A percentile compares a stretch with the other conserved stretches of the same genome.
phyloP scores from a whole-genome alignment of 208 protist genomes.

The Acanthamoeba polyphaga region DNA sequence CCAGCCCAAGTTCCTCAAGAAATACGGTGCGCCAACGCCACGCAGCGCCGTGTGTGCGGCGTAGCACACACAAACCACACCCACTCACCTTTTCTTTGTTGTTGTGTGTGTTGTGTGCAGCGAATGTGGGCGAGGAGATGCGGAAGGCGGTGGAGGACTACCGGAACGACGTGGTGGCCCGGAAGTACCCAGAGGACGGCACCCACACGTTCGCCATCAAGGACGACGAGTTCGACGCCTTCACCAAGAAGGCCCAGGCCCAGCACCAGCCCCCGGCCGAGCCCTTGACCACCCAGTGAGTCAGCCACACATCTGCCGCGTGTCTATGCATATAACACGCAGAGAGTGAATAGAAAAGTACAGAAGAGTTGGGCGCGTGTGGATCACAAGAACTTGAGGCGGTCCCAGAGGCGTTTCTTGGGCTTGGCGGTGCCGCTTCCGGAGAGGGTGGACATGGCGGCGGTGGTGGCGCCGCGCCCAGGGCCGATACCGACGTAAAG shows the following conservation, averaged over 20 bases:
- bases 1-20: conserved; percentile 88
- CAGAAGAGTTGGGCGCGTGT: no score
- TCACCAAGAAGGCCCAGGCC: conserved; percentile 6
- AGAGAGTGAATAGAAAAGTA: no score
- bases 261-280: background rate
- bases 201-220: conserved; percentile 85
- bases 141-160: conserved; percentile 78
- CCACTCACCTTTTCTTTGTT: background rate
- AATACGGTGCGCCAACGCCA: conserved; percentile 73
- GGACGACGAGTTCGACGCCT: conserved; percentile 79
- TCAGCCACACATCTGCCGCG: no score
- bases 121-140: conserved; percentile 79
- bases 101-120: background rate
- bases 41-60: no score
- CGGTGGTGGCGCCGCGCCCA: background rate
- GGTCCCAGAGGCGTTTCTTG: conserved; percentile 1
- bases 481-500: background rate
- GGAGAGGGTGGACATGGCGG: background rate
- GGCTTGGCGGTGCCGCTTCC: background rate
- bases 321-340: no score
- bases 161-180: conserved; percentile 79
- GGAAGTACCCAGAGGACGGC: conserved; percentile 79
- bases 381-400: conserved; percentile 24
- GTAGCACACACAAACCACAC: no score
- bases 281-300: no score